Evolutionary conservation across 106 monocot species (phyloP), one percentile per base, ranked within the genome.

Genomic region (Dioscorea zingiberensis): DNA sequence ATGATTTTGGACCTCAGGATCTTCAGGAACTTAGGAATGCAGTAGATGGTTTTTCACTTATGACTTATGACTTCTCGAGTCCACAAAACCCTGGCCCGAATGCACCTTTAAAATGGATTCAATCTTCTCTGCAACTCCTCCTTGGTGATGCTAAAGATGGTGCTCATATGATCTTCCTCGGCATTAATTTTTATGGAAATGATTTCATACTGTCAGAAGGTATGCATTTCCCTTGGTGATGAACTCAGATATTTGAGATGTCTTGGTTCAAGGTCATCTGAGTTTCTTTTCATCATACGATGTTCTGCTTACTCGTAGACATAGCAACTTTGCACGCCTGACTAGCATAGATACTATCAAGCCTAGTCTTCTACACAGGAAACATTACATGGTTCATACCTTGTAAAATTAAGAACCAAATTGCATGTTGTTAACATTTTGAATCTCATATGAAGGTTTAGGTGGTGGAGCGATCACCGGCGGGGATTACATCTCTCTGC

Each of bases 61-160:
- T 92, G 97, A 97, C 97, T 32, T 97, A 97, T 76, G 97, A 92
- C 66, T 97, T 92, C 75, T 91, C 97, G 3, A 79, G 97, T 1
- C 73, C 85, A 21, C 81, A 84, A 28, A 84, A 44, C 61, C 97
- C 97, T 46, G 97, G 97, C 48, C 97, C 97, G 54, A 92, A 79
- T 81, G 88, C 97, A 67, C 97, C 97, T 54, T 28, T 97, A 60
- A 63, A 69, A 25, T 97, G 97, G 97, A 80, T 97, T 21, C 71
- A 59, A 4, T 71, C 83, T 62, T 83, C 76, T 26, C 44, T 97
- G 44, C 32, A 67, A 14, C 26, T 86, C 45, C 92, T 97, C 68
- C 83, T 97, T 45, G 75, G 74, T 71, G 74, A 76, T 47, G 19
- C 17, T 23, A 60, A 17, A 27, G 57, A 46, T 27, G 63, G 19